Percentiles rank a stretch among this genome's conserved stretches.
Evolutionary conservation across 495 filamentous ascomycete species (phyloP).

Genomic region (Oidiodendron maius): DNA sequence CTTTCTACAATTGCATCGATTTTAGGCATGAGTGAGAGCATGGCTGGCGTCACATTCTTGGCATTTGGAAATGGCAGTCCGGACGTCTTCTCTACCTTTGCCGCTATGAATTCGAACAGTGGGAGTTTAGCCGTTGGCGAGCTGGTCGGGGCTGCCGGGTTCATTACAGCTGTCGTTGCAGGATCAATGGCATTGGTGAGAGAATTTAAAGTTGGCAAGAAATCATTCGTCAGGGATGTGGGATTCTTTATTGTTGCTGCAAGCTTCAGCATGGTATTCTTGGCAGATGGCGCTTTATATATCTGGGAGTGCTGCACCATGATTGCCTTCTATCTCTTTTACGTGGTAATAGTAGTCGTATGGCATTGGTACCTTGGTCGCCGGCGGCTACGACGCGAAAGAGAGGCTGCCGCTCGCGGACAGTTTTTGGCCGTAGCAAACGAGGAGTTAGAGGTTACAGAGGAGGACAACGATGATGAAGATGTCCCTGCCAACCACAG

Average conservation of each 20-base stretch:
- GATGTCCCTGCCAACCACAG: conserved; percentile 28
- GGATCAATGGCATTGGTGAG: conserved; percentile 97
- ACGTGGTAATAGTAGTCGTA: conserved; percentile 78
- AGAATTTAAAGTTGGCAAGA: conserved; percentile 83
- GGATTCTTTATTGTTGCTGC: conserved; percentile 88
- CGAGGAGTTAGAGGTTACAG: conserved; percentile 61
- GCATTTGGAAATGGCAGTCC: conserved; percentile 99
- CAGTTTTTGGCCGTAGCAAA: conserved; percentile 67
- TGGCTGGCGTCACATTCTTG: conserved; percentile 94
- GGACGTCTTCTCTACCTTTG: conserved; percentile 97
- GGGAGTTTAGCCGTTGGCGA: conserved; percentile 95
- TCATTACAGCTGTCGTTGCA: conserved; percentile 94
- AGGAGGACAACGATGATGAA: conserved; percentile 68
- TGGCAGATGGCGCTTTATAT: conserved; percentile 78
- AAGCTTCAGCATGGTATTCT: conserved; percentile 78
- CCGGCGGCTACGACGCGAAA: conserved; percentile 49
- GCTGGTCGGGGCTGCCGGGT: conserved; percentile 89
- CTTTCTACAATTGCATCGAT: conserved; percentile 84
- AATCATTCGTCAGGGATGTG: conserved; percentile 88
- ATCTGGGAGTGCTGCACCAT: conserved; percentile 86
- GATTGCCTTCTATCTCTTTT: conserved; percentile 89
- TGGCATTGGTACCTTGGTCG: conserved; percentile 85
- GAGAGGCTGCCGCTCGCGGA: conserved; percentile 63
- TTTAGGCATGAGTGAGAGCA: conserved; percentile 88
- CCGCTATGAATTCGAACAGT: conserved; percentile 93